A percentile compares a stretch with the other conserved stretches of the same genome.
Evolutionary conservation across 768 basidiomycete genomes (phyloP).

Genomic region (Tulasnella sp.): DNA sequence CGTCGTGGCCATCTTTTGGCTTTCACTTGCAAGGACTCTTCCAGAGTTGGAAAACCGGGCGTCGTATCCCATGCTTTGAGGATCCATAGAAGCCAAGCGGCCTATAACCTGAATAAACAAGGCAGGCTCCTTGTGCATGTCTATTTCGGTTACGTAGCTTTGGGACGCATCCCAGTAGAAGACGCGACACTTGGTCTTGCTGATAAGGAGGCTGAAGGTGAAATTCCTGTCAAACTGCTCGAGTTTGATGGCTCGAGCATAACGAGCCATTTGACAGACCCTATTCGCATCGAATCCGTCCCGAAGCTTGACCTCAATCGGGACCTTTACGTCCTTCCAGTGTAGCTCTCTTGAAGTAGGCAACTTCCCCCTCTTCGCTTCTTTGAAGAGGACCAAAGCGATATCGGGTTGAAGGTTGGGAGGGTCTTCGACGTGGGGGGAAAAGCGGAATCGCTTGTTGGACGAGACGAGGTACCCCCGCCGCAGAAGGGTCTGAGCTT

Average conservation of each 20-base stretch:
- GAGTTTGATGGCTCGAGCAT: neutral
- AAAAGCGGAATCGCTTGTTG: neutral
- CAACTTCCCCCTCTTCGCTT: neutral
- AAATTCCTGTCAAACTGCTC: conserved; percentile 14
- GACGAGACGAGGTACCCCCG: neutral
- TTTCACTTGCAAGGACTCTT: neutral
- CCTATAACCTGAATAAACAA: neutral
- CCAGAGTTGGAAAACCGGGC: neutral
- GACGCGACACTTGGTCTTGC: conserved; percentile 6
- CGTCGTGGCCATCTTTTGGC: neutral
- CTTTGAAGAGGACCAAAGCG: neutral
- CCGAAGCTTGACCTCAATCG: neutral
- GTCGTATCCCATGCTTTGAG: conserved; percentile 1
- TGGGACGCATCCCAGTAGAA: conserved; percentile 3
- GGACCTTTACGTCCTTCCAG: conserved; percentile 6
- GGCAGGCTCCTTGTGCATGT: neutral
- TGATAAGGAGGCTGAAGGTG: neutral
- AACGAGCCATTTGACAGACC: conserved; percentile 12
- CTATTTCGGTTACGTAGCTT: neutral
- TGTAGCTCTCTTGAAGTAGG: neutral
- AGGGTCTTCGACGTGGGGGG: neutral
- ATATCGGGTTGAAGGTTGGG: neutral
- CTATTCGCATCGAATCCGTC: neutral
- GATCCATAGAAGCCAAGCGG: conserved; percentile 1
- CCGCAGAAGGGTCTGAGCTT: neutral